Base-by-base conservation (phyloP, 805 yeast genomes). In the Ogataea nakhonphanomensis region DNA sequence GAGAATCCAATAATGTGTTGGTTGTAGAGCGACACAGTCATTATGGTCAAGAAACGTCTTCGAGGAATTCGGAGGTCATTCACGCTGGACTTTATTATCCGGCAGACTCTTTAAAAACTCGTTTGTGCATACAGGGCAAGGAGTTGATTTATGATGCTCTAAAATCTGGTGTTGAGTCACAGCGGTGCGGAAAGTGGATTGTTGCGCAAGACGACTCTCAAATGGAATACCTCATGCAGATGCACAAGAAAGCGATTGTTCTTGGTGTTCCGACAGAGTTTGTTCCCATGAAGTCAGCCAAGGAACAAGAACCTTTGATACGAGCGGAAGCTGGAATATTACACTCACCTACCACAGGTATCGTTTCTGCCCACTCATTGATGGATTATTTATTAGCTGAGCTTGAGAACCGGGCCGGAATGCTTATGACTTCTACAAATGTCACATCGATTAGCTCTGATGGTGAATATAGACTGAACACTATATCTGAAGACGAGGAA, bases 21-120 rank as follows among this genome's bases (percentile, higher is more conserved):
- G 57, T 90, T 8, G 58, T 89, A 2, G 97, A 89, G 51, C 78
- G 83, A 53, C 78, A 88, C 57, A 59, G 63, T 1, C 67, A 68
- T 25, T 58, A 78, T 35, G 96, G 96, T 1, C 73, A 75, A 49
- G 96, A 89, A 53, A 87, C 95, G 0, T 82, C 95, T 5, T 74
- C 91, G n/a, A 68, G 96, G 37, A 89, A 89, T 66, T 84, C 95
- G 2, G 97, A 90, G 55, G 97, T 90, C 20, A 82, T 89, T 17
- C 97, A 89, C 62, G 95, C 95, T 0, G 96, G 96, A 0, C 54
- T 89, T 6, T 90, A 90, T 58, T 84, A 85, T 54, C 95, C 95
- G 0, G 63, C 67, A 8, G 74, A 76, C 43, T 72, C 84, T 2
- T 66, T 90, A 39, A 83, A 86, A 55, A 77, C 86, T 0, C 62